Base-by-base conservation (phyloP, 1,284 basidiomycete species). In the Trichosporon faecale region DNA sequence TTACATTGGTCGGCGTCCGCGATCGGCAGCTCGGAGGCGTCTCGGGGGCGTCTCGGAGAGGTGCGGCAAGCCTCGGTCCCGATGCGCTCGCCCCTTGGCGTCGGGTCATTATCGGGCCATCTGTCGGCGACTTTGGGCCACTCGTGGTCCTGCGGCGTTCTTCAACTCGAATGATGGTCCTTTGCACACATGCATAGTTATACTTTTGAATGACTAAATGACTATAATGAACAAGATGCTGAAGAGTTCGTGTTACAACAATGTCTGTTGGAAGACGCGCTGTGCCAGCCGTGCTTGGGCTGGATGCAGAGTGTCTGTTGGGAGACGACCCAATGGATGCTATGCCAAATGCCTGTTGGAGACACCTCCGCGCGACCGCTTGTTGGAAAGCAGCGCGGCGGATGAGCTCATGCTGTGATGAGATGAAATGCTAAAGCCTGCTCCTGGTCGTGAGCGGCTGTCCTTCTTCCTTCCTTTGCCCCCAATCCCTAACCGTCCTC, bases 241-340 rank as follows among this genome's bases (percentile, higher is more conserved):
- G n/a, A 44, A 44, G 16, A 44, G 9, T 52, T 52, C 21, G 16
- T 52, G 49, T 21, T 61, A 61, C 57, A 61, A 61, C 57, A 61
- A 61, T 61, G 57, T 61, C 57, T 61, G 57, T 61, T 61, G 57
- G 57, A 61, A 61, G 57, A 61, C 57, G 57, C 57, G 57, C 57
- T 31, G 57, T 61, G 57, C 57, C 57, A 18, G 18, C 27, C 6
- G 8, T n/a, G 27, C 18, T 33, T 29, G 29, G 25, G 27, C 27
- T 11, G 27, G 57, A 8, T 55, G 57, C 57, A 61, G 57, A 61
- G 57, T 61, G 57, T 61, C 57, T 61, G 57, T 61, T 61, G 57
- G 57, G 57, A 61, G 57, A 61, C 57, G 57, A 31, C 57, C 55
- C 57, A 29, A 61, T n/a, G n/a, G 21, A 57, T 57, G 52, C 25